A percentile compares a stretch with the other conserved stretches of the same genome.
Conservation (phyloP, 2,329 filamentous ascomycete species). For the Talaromyces sp. region DNA sequence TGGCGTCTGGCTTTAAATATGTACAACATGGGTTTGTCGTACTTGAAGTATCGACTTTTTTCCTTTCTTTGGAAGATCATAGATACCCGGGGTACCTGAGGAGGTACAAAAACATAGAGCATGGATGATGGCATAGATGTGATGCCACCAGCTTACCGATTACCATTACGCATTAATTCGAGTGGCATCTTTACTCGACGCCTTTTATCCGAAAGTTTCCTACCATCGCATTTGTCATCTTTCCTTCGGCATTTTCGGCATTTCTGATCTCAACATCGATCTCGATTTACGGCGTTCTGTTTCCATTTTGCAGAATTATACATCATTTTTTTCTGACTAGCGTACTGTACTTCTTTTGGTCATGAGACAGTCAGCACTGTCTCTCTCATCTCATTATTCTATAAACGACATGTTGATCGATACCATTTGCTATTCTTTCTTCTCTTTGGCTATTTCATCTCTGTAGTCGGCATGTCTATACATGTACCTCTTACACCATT, state of each 20-base stretch:
- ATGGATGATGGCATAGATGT: neutral
- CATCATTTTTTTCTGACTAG: neutral
- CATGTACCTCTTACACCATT: neutral
- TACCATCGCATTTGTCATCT: neutral
- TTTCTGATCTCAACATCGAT: neutral
- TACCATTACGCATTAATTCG: neutral
- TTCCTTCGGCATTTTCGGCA: neutral
- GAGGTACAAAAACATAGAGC: neutral
- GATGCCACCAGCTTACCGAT: neutral
- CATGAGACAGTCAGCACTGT: neutral
- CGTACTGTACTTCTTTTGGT: neutral
- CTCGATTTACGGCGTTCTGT: neutral
- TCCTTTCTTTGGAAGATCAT: neutral
- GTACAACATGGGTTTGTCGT: constrained; percentile 7
- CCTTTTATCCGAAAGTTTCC: neutral
- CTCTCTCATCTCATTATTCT: neutral
- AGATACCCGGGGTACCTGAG: constrained; percentile 1
- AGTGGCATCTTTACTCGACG: neutral
- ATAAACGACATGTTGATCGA: neutral
- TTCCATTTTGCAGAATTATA: neutral
- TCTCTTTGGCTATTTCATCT: neutral
- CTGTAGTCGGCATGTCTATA: neutral
- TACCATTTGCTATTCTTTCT: neutral
- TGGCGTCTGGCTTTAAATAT: constrained; percentile 5
- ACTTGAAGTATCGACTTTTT: neutral